phyloP scores from a whole-genome alignment of 345 rosid species.

The Pugionium dolabratum region DNA sequence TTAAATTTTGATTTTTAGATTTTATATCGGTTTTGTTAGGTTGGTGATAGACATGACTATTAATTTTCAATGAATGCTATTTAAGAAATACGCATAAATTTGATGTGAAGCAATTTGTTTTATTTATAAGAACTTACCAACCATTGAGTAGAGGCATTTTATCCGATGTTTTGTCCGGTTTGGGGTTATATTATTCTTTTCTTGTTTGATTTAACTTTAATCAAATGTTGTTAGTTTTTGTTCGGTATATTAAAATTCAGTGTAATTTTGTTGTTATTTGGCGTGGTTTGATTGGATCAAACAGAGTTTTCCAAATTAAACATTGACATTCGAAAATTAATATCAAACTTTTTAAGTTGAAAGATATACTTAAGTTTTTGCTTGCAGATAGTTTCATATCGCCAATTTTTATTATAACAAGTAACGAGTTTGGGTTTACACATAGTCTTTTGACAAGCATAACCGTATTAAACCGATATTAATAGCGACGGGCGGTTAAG shows the following conservation, averaged over 20 bases:
- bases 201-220: slow-evolving; percentile 2
- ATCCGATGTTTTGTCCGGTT: background rate
- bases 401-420: no score
- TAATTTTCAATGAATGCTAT: no score
- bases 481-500: slow-evolving; percentile 5
- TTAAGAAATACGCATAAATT: no score
- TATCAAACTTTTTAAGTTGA: no score
- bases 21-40: no score
- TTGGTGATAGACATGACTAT: no score
- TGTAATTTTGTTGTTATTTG: background rate
- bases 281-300: background rate
- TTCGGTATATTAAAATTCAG: background rate
- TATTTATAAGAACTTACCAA: background rate
- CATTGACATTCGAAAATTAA: no score
- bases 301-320: background rate
- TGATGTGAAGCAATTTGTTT: no score
- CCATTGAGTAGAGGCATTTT: background rate
- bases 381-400: no score
- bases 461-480: slow-evolving; percentile 10
- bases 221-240: background rate
- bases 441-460: background rate
- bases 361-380: no score
- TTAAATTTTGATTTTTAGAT: no score
- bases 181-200: background rate
- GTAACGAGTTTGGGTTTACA: background rate